Evolutionary conservation across 2,329 filamentous ascomycete genomes (phyloP).

Genomic region (Onygenales sp.): DNA sequence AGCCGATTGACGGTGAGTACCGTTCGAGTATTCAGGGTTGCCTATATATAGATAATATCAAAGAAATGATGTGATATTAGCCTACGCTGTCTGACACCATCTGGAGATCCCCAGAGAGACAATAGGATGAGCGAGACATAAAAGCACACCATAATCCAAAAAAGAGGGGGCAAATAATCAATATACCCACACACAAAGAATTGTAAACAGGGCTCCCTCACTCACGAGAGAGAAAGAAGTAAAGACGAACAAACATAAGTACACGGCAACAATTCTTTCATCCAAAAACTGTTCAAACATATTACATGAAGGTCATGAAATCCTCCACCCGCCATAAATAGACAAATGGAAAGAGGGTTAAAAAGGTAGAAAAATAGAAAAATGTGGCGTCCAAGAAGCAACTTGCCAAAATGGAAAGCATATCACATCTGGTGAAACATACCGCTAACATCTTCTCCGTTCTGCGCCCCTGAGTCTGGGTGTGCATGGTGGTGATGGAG

Average conservation of each 20-base stretch:
- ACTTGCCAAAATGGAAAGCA: constrained; percentile 9
- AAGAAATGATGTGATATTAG: constrained; percentile 25
- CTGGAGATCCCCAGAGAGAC: constrained; percentile 3
- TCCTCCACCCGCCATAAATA: constrained; percentile 5
- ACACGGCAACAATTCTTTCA: constrained; percentile 1
- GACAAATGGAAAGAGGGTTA: constrained; percentile 25
- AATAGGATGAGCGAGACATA: constrained; percentile 11
- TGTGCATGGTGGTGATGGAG: constrained; percentile 69
- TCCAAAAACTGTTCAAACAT: background rate
- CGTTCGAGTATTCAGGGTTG: constrained; percentile 28
- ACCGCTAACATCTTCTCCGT: constrained; percentile 81
- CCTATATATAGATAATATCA: constrained; percentile 23
- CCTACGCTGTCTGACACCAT: constrained; percentile 27
- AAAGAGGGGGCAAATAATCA: background rate
- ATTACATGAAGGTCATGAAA: constrained; percentile 1
- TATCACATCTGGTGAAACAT: constrained; percentile 92
- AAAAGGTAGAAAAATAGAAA: constrained; percentile 20
- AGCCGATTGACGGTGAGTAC: constrained; percentile 55
- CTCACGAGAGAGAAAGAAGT: constrained; percentile 16
- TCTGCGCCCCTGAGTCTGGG: constrained; percentile 47
- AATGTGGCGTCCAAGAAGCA: constrained; percentile 16
- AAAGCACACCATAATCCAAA: background rate
- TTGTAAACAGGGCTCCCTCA: too few species aligned
- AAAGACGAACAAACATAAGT: constrained; percentile 12
- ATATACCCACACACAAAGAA: too few species aligned